Percentiles rank a stretch among this genome's conserved stretches.
Conservation (phyloP, 768 basidiomycete genomes). For the Kwoniella bestiolae region DNA sequence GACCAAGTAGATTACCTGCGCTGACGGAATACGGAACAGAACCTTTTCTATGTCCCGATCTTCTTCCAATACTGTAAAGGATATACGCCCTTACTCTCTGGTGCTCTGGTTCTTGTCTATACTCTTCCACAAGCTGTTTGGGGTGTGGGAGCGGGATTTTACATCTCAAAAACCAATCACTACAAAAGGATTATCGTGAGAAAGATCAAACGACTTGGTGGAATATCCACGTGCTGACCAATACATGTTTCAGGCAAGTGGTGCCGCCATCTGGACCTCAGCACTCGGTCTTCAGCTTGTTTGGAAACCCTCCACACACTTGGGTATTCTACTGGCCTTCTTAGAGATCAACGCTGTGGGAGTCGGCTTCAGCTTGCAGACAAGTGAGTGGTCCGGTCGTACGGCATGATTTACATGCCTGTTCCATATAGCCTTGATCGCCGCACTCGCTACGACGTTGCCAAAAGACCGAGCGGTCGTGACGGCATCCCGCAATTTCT, state of each 20-base stretch:
- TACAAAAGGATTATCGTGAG: constrained; percentile 47
- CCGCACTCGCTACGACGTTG: constrained; percentile 38
- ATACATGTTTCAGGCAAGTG: constrained; percentile 22
- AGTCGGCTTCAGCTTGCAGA: constrained; percentile 46
- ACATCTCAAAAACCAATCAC: constrained; percentile 43
- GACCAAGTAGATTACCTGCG: neutral
- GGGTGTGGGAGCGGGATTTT: constrained; percentile 36
- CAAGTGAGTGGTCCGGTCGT: no score
- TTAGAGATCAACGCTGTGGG: constrained; percentile 47
- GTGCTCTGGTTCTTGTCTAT: constrained; percentile 46
- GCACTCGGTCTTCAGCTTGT: constrained; percentile 39
- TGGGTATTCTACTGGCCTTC: constrained; percentile 35
- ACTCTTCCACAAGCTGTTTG: constrained; percentile 42
- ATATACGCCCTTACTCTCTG: constrained; percentile 39
- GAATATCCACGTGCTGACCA: no score
- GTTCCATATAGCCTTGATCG: constrained; percentile 39
- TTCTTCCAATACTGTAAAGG: constrained; percentile 50
- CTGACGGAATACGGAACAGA: constrained; percentile 15
- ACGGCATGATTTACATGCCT: neutral
- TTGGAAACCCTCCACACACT: constrained; percentile 25
- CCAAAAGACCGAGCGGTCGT: constrained; percentile 50
- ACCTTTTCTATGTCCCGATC: constrained; percentile 47
- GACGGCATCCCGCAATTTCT: constrained; percentile 50
- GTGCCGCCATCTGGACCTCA: constrained; percentile 43
- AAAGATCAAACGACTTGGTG: no score